Conservation (phyloP, 2,329 filamentous ascomycete species). For the Hymenoscyphus fraxineus region DNA sequence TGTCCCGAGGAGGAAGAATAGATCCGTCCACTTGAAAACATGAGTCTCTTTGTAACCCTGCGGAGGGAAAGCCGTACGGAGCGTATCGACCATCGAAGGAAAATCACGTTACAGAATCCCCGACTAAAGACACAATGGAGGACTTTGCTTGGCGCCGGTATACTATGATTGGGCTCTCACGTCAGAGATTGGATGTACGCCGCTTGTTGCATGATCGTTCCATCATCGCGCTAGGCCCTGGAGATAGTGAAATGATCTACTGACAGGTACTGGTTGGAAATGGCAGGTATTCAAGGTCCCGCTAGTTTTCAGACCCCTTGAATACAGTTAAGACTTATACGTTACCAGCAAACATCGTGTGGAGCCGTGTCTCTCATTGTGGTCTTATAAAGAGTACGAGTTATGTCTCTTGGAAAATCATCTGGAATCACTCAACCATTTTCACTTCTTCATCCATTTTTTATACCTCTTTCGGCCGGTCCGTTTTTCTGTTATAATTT, state of each 20-base stretch:
- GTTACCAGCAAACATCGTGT: constrained; percentile 4
- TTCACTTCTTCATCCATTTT: constrained; percentile 15
- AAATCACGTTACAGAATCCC: constrained; percentile 4
- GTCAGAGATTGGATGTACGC: constrained; percentile 11
- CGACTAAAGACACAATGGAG: neutral
- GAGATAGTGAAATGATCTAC: constrained; percentile 7
- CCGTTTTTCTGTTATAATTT: constrained; percentile 18
- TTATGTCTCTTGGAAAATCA: constrained; percentile 13
- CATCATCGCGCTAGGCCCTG: constrained; percentile 10
- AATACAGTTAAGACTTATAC: neutral
- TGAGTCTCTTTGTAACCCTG: neutral
- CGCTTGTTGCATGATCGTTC: constrained; percentile 20
- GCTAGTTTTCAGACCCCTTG: neutral
- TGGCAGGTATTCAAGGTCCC: constrained; percentile 5
- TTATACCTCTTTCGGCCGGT: constrained; percentile 27
- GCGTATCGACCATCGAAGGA: neutral
- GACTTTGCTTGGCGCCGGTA: constrained; percentile 2
- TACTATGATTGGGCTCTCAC: constrained; percentile 11
- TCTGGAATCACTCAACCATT: constrained; percentile 22
- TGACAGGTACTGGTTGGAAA: constrained; percentile 11
- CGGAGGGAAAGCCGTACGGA: neutral
- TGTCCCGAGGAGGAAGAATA: neutral
- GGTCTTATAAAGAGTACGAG: constrained; percentile 10
- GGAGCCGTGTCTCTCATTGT: constrained; percentile 6
- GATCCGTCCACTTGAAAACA: neutral